Evolutionary conservation across 306 rosid genomes (phyloP), one percentile per base, ranked within the genome.

Genomic region (Cucurbita argyrosperma): DNA sequence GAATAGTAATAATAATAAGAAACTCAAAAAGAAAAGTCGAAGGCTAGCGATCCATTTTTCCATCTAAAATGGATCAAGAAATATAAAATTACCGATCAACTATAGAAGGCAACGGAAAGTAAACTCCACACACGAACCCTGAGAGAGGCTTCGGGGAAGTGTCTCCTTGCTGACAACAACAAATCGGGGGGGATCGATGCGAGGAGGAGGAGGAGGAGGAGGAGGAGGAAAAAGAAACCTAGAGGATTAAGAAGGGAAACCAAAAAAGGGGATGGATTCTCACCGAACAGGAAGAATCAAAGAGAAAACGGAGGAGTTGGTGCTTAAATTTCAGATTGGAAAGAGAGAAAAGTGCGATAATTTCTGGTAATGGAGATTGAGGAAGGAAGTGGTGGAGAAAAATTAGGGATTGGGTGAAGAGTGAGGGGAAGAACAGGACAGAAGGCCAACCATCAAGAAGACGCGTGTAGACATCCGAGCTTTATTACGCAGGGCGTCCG

Each of bases 11-110:
- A 50, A 50, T 50, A 50, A 46, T 3, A 26, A 5, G 7, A 3
- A 40, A 30, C 35, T 2, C 3, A 30, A 23, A 76, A 37, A 62
- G 76, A 75, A 40, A 56, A 4, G 18, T 46, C 10, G 66, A 75
- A 83, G 54, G 54, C 84, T 88, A 91, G 77, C 75, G 77, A 81
- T 76, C 14, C 90, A 85, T 80, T 74, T n/a, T n/a, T 42, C 67
- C 65, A 6, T 11, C 55, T 18, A 73, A 35, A 79, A 74, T 19
- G 46, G 62, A 83, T 26, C 21, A 7, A 40, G 12, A 35, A 76
- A 30, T 4, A 61, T 58, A 47, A 45, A 42, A 46, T 30, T 35
- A 69, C 51, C 65, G 35, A 55, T 26, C 3, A 47, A 67, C 65
- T 51, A 65, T 8, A 56, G 71, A 74, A 77, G 19, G 23, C 51